Conservation (phyloP, 2,329 filamentous ascomycete species). For the Fusarium kyushuense region DNA sequence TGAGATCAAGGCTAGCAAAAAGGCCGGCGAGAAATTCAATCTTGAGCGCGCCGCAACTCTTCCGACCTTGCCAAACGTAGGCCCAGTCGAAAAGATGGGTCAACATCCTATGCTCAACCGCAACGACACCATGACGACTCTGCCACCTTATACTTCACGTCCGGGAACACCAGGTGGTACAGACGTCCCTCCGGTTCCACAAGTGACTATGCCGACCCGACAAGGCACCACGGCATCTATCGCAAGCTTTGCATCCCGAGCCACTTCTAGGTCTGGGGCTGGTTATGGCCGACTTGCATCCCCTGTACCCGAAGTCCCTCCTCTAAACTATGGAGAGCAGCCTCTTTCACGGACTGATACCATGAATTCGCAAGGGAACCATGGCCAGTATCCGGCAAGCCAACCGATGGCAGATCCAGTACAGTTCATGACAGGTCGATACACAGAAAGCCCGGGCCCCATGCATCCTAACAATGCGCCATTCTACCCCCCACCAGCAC, state of each 20-base stretch:
- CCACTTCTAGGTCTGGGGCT: slow-evolving; percentile 67
- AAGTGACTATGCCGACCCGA: slow-evolving; percentile 61
- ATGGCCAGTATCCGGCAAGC: slow-evolving; percentile 40
- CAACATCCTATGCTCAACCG: slow-evolving; percentile 70
- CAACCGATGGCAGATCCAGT: slow-evolving; percentile 25
- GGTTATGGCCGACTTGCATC: slow-evolving; percentile 61
- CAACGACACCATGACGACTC: slow-evolving; percentile 70
- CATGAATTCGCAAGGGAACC: slow-evolving; percentile 53
- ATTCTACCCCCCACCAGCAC: slow-evolving; percentile 51
- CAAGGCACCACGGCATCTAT: slow-evolving; percentile 67
- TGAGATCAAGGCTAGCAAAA: slow-evolving; percentile 63
- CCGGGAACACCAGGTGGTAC: slow-evolving; percentile 66
- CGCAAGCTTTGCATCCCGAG: slow-evolving; percentile 73
- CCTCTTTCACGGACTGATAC: slow-evolving; percentile 54
- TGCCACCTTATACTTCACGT: slow-evolving; percentile 72
- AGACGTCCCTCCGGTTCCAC: slow-evolving; percentile 65
- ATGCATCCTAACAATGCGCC: slow-evolving; percentile 48
- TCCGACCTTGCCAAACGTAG: slow-evolving; percentile 66
- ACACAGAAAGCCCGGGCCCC: slow-evolving; percentile 50
- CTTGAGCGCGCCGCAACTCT: slow-evolving; percentile 74
- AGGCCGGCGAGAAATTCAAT: slow-evolving; percentile 63
- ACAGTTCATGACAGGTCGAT: slow-evolving; percentile 33
- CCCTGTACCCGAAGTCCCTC: slow-evolving; percentile 53
- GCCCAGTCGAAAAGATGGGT: slow-evolving; percentile 57
- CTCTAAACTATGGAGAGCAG: slow-evolving; percentile 39